Percentiles rank a stretch among this genome's conserved stretches.
phyloP scores from a whole-genome alignment of 371 early-diverging fungal species.

The Mortierella polycephala region DNA sequence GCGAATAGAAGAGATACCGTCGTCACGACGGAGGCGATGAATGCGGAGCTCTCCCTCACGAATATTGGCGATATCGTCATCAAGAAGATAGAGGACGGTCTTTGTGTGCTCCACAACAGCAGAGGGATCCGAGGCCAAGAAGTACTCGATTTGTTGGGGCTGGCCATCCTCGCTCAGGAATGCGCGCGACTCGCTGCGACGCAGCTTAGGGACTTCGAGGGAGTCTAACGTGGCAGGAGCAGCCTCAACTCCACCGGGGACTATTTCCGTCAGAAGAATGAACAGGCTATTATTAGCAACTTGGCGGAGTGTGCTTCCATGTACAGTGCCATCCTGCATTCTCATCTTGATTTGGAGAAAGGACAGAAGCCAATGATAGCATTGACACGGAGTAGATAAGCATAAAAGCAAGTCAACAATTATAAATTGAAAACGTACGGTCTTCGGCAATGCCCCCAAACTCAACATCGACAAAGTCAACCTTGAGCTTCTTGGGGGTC shows the following conservation, averaged over 20 bases:
- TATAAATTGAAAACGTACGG: constrained; percentile 56
- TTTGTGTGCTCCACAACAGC: constrained; percentile 99
- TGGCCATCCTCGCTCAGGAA: constrained; percentile 93
- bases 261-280: constrained; percentile 1
- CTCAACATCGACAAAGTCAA: constrained; percentile 88
- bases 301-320: not conserved
- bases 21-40: constrained; percentile 94
- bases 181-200: constrained; percentile 91
- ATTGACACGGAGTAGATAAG: no score
- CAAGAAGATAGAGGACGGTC: constrained; percentile 97
- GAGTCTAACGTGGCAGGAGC: constrained; percentile 39
- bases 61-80: constrained; percentile 99
- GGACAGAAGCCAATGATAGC: no score
- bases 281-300: not conserved
- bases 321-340: no score
- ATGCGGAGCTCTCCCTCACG: constrained; percentile 94
- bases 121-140: constrained; percentile 97
- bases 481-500: constrained; percentile 89
- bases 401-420: not conserved
- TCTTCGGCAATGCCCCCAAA: constrained; percentile 59
- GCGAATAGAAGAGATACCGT: constrained; percentile 87
- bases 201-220: constrained; percentile 70
- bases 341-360: no score
- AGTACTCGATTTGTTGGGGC: constrained; percentile 96
- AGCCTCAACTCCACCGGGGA: constrained; percentile 51